Conservation (phyloP, 1,284 basidiomycete species). For the Caloboletus inedulis region DNA sequence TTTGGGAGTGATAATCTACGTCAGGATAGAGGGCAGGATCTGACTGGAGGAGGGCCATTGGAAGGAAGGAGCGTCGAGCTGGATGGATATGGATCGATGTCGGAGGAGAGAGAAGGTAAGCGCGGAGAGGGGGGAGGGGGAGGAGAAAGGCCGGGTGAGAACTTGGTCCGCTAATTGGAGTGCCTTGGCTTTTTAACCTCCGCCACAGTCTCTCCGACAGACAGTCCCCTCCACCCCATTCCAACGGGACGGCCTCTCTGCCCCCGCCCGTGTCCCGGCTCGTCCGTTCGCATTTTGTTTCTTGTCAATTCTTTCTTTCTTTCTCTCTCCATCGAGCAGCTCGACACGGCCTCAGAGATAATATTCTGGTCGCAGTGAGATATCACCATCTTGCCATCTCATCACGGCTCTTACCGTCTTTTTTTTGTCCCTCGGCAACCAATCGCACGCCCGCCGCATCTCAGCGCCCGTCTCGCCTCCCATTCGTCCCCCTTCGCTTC, state of each 20-base stretch:
- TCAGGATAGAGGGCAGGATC: constrained; percentile 22
- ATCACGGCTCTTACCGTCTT: constrained; percentile 5
- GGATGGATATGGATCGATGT: constrained; percentile 9
- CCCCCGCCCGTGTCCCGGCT: background rate
- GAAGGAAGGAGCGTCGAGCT: background rate
- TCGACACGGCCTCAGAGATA: background rate
- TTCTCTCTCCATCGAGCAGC: too few relatives aligned
- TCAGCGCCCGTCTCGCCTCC: background rate
- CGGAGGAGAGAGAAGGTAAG: background rate
- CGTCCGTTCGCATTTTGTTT: too few relatives aligned
- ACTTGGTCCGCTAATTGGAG: constrained; percentile 17
- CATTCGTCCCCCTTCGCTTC: background rate
- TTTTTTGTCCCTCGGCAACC: constrained; percentile 1
- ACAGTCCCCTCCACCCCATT: constrained; percentile 1
- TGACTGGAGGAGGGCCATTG: constrained; percentile 30
- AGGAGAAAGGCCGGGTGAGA: constrained; percentile 29
- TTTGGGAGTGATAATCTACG: constrained; percentile 25
- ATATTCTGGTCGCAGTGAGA: too few relatives aligned
- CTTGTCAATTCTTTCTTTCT: too few relatives aligned
- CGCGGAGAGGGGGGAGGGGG: constrained; percentile 10
- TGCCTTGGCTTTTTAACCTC: constrained; percentile 33
- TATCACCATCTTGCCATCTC: background rate
- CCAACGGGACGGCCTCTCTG: background rate
- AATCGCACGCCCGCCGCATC: background rate
- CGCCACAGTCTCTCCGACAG: constrained; percentile 15